phyloP scores from a whole-genome alignment of 2,329 filamentous ascomycete genomes.

The Cercospora zeae-maydis region DNA sequence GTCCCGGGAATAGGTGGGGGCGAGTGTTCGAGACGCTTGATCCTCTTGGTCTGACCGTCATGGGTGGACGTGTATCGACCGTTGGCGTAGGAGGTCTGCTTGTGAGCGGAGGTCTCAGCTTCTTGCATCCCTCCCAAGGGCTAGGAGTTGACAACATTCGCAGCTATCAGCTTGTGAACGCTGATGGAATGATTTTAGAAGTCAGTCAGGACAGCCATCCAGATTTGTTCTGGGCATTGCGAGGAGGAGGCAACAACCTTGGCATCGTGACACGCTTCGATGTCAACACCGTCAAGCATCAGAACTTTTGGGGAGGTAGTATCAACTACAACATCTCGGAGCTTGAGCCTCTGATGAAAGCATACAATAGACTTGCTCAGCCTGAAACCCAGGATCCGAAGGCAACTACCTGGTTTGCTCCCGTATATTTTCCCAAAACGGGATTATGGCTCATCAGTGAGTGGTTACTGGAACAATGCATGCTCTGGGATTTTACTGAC shows the following conservation, averaged over 20 bases:
- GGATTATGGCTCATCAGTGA: constrained; percentile 2
- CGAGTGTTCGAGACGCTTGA: constrained; percentile 24
- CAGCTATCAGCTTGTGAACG: constrained; percentile 31
- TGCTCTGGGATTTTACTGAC: background rate
- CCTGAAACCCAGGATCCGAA: constrained; percentile 11
- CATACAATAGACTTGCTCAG: background rate
- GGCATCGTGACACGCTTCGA: constrained; percentile 33
- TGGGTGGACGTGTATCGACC: constrained; percentile 27
- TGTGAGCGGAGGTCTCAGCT: constrained; percentile 34
- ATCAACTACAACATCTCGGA: constrained; percentile 14
- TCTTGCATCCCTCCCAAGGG: constrained; percentile 29
- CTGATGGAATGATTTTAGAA: constrained; percentile 25
- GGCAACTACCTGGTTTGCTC: constrained; percentile 9
- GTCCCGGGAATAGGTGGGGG: constrained; percentile 8
- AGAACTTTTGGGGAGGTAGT: constrained; percentile 19
- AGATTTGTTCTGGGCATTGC: constrained; percentile 29
- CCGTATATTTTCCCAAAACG: constrained; percentile 10
- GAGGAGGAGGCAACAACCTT: constrained; percentile 31
- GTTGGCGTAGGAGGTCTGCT: constrained; percentile 33
- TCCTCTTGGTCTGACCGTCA: constrained; percentile 20
- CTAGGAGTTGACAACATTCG: constrained; percentile 33
- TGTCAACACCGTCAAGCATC: constrained; percentile 22
- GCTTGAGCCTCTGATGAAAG: constrained; percentile 1
- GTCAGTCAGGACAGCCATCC: constrained; percentile 24
- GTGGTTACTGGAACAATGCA: background rate